These are phyloP conservation scores for Polygonum maritimum DNA, from an alignment of 148 eudicot species.

Conservation along the genomic window DNA sequence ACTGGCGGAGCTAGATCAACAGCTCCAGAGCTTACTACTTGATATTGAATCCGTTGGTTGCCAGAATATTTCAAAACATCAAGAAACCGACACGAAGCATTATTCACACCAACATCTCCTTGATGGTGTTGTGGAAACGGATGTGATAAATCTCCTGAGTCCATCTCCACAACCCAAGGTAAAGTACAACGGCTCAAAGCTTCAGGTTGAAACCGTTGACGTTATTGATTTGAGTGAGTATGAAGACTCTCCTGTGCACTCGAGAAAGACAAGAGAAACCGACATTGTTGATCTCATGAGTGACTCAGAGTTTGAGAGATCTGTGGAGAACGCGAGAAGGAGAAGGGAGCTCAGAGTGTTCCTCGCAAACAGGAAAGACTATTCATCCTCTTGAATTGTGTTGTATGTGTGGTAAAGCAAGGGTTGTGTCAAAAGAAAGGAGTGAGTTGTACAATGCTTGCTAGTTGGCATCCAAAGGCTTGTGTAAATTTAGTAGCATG, in stretches of 20 bases:
- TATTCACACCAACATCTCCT: not conserved
- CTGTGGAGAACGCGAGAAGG: not conserved
- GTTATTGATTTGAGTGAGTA: constrained; percentile 67
- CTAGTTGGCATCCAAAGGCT: too few relatives aligned
- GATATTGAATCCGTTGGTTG: constrained; percentile 30
- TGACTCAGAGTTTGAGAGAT: constrained; percentile 6
- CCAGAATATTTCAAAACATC: not conserved
- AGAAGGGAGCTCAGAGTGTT: constrained; percentile 6
- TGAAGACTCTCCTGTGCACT: constrained; percentile 58
- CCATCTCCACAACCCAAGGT: constrained; percentile 37
- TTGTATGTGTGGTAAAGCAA: not conserved
- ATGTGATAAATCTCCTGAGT: constrained; percentile 60
- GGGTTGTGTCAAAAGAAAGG: not conserved
- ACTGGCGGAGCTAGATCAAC: constrained; percentile 35
- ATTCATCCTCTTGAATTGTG: not conserved
- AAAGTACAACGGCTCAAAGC: constrained; percentile 24
- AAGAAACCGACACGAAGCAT: not conserved
- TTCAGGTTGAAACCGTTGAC: constrained; percentile 22
- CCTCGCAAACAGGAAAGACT: not conserved
- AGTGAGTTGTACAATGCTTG: not conserved
- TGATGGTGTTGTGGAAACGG: constrained; percentile 10
- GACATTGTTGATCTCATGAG: constrained; percentile 32
- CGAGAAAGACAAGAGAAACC: constrained; percentile 46
- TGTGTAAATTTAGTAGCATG: not conserved
- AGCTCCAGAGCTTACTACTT: constrained; percentile 49